A percentile compares a stretch with the other conserved stretches of the same genome.
Conservation (phyloP, 2,329 filamentous ascomycete species). For the Coniella lustricola region DNA sequence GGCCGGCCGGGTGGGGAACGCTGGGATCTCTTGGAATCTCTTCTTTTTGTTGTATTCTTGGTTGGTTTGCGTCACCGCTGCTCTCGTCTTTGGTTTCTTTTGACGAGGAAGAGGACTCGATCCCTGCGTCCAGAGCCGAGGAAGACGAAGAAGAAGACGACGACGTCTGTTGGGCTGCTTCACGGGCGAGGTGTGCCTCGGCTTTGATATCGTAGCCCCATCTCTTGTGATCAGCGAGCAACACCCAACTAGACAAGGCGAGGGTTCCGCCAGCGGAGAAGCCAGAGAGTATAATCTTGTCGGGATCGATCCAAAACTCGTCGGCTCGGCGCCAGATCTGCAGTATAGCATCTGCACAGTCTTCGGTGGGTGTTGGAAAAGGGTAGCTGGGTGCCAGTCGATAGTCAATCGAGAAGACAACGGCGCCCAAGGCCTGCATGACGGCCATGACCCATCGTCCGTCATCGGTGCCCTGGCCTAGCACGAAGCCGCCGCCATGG, state of each 20-base stretch:
- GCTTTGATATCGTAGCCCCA: constrained; percentile 30
- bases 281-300: constrained; percentile 51
- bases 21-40: background rate
- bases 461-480: constrained; percentile 57
- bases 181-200: constrained; percentile 30
- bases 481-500: constrained; percentile 60
- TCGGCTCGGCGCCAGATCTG: constrained; percentile 50
- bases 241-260: constrained; percentile 37
- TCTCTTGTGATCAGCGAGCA: constrained; percentile 24
- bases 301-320: constrained; percentile 50
- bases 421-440: constrained; percentile 42
- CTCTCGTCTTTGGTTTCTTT: no score
- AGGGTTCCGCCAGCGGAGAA: constrained; percentile 58
- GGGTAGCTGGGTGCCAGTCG: constrained; percentile 59
- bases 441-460: constrained; percentile 52
- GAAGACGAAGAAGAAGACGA: no score
- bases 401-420: constrained; percentile 61
- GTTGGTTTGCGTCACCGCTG: constrained; percentile 23
- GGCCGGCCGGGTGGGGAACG: constrained; percentile 40
- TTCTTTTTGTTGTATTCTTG: background rate
- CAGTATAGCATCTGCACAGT: constrained; percentile 57
- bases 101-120: no score
- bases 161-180: background rate
- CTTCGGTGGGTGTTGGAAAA: constrained; percentile 59
- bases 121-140: no score